A percentile compares a stretch with the other conserved stretches of the same genome.
Conservation (phyloP, 2,329 filamentous ascomycete genomes). For the Ophiosphaerella korrae region DNA sequence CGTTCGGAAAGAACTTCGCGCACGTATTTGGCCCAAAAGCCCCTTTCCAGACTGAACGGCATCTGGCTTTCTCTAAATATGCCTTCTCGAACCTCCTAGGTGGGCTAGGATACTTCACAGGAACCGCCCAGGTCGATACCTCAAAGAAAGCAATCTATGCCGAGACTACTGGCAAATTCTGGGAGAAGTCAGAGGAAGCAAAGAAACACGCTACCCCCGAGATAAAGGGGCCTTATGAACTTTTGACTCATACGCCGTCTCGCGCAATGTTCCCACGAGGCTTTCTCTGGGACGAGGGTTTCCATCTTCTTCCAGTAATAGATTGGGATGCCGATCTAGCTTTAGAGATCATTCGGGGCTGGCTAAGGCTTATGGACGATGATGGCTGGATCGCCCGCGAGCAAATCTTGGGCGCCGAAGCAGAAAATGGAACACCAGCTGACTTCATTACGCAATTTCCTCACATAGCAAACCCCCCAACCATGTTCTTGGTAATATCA, state of each 20-base stretch:
- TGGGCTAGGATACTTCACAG: conserved; percentile 91
- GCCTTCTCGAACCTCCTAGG: conserved; percentile 92
- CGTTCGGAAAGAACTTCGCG: conserved; percentile 74
- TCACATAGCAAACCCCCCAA: conserved; percentile 95
- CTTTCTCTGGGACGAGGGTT: conserved; percentile 97
- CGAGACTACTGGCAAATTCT: conserved; percentile 91
- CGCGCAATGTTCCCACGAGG: conserved; percentile 92
- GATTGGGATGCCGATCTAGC: conserved; percentile 93
- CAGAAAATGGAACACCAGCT: conserved; percentile 83
- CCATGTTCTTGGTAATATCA: conserved; percentile 85
- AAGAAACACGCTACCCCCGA: conserved; percentile 69
- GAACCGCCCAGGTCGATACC: conserved; percentile 81
- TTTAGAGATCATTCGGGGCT: conserved; percentile 83
- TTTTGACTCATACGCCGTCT: conserved; percentile 88
- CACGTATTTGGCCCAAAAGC: conserved; percentile 71
- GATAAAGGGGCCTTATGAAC: conserved; percentile 78
- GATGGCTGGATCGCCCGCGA: conserved; percentile 97
- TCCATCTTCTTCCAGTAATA: conserved; percentile 84
- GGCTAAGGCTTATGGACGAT: conserved; percentile 92
- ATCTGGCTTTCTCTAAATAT: conserved; percentile 76
- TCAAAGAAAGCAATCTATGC: conserved; percentile 89
- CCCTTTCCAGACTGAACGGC: conserved; percentile 76
- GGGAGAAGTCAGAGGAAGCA: conserved; percentile 84
- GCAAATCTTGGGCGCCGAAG: conserved; percentile 88
- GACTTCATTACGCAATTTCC: conserved; percentile 95